Percentiles rank a stretch among this genome's conserved stretches.
Evolutionary conservation across 2,329 filamentous ascomycete genomes (phyloP).

Genomic region (Tolypocladium capitatum): DNA sequence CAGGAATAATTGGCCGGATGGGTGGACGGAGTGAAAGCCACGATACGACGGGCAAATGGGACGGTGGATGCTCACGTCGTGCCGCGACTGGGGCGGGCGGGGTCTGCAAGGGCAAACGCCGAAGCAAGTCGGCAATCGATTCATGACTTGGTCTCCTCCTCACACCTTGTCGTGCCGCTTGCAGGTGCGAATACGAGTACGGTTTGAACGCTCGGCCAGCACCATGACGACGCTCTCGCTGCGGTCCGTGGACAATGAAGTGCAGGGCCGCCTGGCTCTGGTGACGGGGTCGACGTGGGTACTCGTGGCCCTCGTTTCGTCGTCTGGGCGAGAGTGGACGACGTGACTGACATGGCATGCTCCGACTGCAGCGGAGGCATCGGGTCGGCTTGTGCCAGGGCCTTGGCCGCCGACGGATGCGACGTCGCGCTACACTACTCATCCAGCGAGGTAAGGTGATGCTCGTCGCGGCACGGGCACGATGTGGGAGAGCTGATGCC

Average conservation of each 20-base stretch:
- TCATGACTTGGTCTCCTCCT: not conserved
- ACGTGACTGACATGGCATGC: not conserved
- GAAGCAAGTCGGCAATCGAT: not conserved
- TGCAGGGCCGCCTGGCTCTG: constrained; percentile 16
- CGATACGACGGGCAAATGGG: too few relatives aligned
- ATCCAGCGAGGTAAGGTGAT: constrained; percentile 14
- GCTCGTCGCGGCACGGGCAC: not conserved
- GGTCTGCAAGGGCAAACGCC: not conserved
- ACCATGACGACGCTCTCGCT: constrained; percentile 10
- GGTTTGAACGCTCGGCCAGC: not conserved
- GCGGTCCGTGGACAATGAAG: constrained; percentile 10
- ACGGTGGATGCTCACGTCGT: too few relatives aligned
- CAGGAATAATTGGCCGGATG: too few relatives aligned
- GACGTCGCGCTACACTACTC: constrained; percentile 21
- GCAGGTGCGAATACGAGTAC: not conserved
- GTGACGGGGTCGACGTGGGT: constrained; percentile 19
- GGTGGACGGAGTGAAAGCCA: not conserved
- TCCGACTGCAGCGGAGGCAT: constrained; percentile 18
- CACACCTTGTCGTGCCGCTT: not conserved
- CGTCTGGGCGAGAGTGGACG: not conserved
- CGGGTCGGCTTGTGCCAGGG: constrained; percentile 17
- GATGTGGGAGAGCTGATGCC: not conserved
- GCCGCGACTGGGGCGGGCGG: not conserved
- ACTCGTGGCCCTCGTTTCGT: not conserved
- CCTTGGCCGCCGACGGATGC: constrained; percentile 20